Evolutionary conservation across 2,329 filamentous ascomycete genomes (phyloP), one percentile per base, ranked within the genome.

Genomic region (Graphilbum ipis-grandicollis): DNA sequence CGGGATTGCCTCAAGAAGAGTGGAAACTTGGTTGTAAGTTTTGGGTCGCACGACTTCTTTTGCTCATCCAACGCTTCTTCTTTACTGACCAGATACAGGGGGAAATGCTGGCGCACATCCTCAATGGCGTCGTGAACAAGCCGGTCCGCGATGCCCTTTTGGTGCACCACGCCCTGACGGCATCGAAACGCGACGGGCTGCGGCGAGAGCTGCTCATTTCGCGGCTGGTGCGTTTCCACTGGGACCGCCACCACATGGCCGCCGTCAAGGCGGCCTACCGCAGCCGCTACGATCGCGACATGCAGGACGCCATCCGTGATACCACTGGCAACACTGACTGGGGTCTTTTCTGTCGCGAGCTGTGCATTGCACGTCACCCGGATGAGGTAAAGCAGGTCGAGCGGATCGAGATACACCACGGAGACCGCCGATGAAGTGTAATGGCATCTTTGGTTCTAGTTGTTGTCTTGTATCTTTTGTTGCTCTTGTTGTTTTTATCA

Each of bases 41-140:
- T n/a, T 5, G 7, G 17, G 3, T 34, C 23, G 19, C 22, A 5
- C n/a, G n/a, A 19, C 3, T 14, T 29, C 18, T 18, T 18, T 35
- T 34, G 40, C 31, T 34, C 28, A 17, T 19, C 18, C 36, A 25
- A 18, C 31, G 13, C 17, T 6, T 6, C 21, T 23, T 10, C 21
- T 10, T 23, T 23, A 23, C 21, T 23, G 6, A 23, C 21, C 22
- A 25, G 13, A 14, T 10, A 14, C 41, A 94, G 86, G 90, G 90
- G 44, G 90, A 98, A 60, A 75, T 93, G 17, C 74, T 96, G 28
- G 83, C 85, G 0, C 90, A 96, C 56, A 83, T 96, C 47, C 77
- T 98, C 50, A 94, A 96, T 58, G 90, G 90, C 49, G 76, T 93
- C 39, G 93, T 96, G 61, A 96, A 96, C 60, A 81, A 81, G 41